Percentiles rank a stretch among this genome's conserved stretches.
These are phyloP conservation scores for Gossypium schwendimanii DNA, from an alignment of 441 rosid species.

Conservation along the genomic window DNA sequence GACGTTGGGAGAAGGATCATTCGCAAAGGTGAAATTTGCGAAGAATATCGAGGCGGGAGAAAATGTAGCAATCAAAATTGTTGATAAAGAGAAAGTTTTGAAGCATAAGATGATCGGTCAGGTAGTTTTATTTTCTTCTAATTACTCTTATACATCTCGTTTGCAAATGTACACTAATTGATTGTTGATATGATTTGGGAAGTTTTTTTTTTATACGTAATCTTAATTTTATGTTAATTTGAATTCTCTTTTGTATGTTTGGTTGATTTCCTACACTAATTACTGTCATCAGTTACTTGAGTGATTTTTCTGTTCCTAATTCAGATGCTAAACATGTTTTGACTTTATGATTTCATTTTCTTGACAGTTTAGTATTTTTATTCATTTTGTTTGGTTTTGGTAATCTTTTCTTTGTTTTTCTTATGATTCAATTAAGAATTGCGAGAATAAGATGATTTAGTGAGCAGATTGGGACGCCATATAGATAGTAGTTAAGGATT, in stretches of 20 bases:
- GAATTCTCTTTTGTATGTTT: background rate
- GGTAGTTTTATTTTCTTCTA: slow-evolving; percentile 28
- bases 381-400: background rate
- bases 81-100: slow-evolving; percentile 82
- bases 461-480: background rate
- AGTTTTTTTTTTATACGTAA: background rate
- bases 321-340: background rate
- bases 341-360: background rate
- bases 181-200: background rate
- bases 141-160: background rate
- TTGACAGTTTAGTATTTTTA: background rate
- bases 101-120: slow-evolving; percentile 89
- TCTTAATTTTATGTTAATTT: background rate
- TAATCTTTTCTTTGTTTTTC: background rate
- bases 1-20: slow-evolving; percentile 94
- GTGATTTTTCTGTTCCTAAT: background rate
- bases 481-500: background rate
- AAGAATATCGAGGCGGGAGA: slow-evolving; percentile 63
- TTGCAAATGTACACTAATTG: background rate
- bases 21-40: slow-evolving; percentile 96
- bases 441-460: background rate
- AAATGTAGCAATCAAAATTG: slow-evolving; percentile 80
- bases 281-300: background rate
- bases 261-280: background rate
- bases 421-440: background rate